phyloP scores from a whole-genome alignment of 2,329 filamentous ascomycete species.

The Xylaria sp. region DNA sequence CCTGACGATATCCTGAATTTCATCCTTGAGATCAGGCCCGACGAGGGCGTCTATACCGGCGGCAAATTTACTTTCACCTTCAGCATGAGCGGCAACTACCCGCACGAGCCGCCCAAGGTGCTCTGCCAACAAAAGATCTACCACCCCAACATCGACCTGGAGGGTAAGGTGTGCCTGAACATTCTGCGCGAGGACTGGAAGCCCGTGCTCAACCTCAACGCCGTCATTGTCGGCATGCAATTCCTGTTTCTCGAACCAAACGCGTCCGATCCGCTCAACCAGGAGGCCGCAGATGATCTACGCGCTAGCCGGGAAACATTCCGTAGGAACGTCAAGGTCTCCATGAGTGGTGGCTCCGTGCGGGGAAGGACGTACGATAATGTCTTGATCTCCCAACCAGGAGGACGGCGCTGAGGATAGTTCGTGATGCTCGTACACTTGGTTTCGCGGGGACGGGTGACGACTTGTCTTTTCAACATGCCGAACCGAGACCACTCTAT shows the following conservation, averaged over 20 bases:
- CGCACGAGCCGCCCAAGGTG: slow-evolving; percentile 96
- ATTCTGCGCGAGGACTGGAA: slow-evolving; percentile 99
- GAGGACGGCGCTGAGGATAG: slow-evolving; percentile 15
- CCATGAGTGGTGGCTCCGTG: slow-evolving; percentile 82
- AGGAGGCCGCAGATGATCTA: slow-evolving; percentile 94
- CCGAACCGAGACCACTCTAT: slow-evolving; percentile 3
- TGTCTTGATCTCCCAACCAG: slow-evolving; percentile 51
- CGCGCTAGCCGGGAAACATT: slow-evolving; percentile 85
- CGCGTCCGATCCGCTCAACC: slow-evolving; percentile 95
- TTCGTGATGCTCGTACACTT: not conserved
- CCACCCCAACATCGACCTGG: slow-evolving; percentile 97
- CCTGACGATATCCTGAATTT: slow-evolving; percentile 88
- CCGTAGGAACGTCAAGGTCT: slow-evolving; percentile 83
- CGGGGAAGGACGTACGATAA: slow-evolving; percentile 77
- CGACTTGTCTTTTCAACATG: not conserved
- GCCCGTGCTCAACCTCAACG: slow-evolving; percentile 94
- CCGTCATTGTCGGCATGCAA: slow-evolving; percentile 91
- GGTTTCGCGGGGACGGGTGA: not conserved
- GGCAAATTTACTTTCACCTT: slow-evolving; percentile 91
- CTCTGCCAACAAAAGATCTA: slow-evolving; percentile 98
- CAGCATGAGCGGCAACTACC: slow-evolving; percentile 91
- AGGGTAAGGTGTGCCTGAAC: slow-evolving; percentile 97
- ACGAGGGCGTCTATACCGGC: slow-evolving; percentile 87
- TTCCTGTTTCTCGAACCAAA: slow-evolving; percentile 98
- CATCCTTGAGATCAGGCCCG: slow-evolving; percentile 78